Percentiles rank a stretch among this genome's conserved stretches.
These are phyloP conservation scores for Fusarium nematophilum DNA, from an alignment of 2,329 filamentous ascomycete species.

Conservation along the genomic window DNA sequence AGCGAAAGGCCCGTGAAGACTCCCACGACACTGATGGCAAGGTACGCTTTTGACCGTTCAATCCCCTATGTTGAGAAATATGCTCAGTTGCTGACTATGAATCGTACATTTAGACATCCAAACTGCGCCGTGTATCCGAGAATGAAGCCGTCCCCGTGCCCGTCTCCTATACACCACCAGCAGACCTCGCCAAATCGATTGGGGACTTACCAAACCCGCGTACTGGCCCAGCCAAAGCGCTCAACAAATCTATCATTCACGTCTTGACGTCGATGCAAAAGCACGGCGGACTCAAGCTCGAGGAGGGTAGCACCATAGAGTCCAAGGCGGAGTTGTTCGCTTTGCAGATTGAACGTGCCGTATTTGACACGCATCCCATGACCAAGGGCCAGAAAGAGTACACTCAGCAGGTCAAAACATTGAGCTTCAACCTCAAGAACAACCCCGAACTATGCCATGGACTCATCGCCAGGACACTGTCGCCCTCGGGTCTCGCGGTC, in stretches of 20 bases:
- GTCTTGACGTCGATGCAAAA: conserved; percentile 76
- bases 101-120: conserved; percentile 49
- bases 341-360: conserved; percentile 81
- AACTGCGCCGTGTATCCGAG: conserved; percentile 67
- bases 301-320: conserved; percentile 72
- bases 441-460: conserved; percentile 83
- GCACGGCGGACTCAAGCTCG: conserved; percentile 70
- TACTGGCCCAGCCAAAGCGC: conserved; percentile 74
- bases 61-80: background rate
- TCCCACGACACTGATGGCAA: conserved; percentile 64
- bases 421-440: conserved; percentile 89
- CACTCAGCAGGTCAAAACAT: conserved; percentile 74
- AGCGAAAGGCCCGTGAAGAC: conserved; percentile 69
- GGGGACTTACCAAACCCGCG: conserved; percentile 70
- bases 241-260: conserved; percentile 76
- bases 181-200: conserved; percentile 63
- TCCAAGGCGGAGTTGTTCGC: conserved; percentile 76
- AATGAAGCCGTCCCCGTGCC: conserved; percentile 49
- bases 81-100: conserved; percentile 16
- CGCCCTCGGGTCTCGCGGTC: conserved; percentile 80
- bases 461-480: conserved; percentile 77
- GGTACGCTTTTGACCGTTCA: conserved; percentile 52
- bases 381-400: conserved; percentile 62
- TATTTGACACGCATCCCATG: conserved; percentile 66
- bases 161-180: conserved; percentile 60